phyloP scores from a whole-genome alignment of 768 basidiomycete genomes.

The Hygrocybe punicea region DNA sequence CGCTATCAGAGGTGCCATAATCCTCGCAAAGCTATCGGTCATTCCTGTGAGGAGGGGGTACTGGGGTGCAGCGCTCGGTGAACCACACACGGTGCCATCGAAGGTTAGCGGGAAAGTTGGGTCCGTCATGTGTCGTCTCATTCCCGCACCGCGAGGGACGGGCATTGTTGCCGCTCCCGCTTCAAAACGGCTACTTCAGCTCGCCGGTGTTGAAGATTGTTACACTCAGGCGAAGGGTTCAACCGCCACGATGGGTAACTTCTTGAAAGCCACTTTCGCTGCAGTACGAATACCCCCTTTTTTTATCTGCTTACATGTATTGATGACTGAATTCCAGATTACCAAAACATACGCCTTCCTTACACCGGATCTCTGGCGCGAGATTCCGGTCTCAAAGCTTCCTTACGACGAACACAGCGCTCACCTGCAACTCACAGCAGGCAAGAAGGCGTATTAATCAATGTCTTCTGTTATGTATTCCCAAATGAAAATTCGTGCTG shows the following conservation, averaged over 20 bases:
- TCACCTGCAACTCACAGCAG: conserved; percentile 79
- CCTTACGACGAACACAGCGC: conserved; percentile 96
- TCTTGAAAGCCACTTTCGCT: conserved; percentile 95
- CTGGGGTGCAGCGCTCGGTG: conserved; percentile 99
- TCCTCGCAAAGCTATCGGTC: conserved; percentile 96
- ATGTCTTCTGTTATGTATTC: neutral
- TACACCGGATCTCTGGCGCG: conserved; percentile 96
- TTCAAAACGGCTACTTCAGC: conserved; percentile 91
- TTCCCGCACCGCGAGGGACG: conserved; percentile 97
- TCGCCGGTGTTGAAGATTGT: conserved; percentile 95
- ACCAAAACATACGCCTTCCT: conserved; percentile 98
- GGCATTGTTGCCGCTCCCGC: conserved; percentile 99
- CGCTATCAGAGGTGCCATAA: conserved; percentile 98
- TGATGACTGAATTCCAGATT: conserved; percentile 50
- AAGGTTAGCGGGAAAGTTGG: conserved; percentile 99
- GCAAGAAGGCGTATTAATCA: conserved; percentile 69
- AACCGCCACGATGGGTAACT: conserved; percentile 98
- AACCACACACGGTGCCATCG: conserved; percentile 97
- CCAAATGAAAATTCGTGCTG: neutral
- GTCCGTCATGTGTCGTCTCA: conserved; percentile 98
- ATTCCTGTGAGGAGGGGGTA: conserved; percentile 98
- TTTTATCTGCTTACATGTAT: neutral
- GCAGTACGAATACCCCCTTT: conserved; percentile 53
- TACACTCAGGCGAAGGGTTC: conserved; percentile 99
- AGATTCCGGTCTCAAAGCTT: conserved; percentile 84